Evolutionary conservation across 2,329 filamentous ascomycete genomes (phyloP).

Genomic region (Monosporascus sp.): DNA sequence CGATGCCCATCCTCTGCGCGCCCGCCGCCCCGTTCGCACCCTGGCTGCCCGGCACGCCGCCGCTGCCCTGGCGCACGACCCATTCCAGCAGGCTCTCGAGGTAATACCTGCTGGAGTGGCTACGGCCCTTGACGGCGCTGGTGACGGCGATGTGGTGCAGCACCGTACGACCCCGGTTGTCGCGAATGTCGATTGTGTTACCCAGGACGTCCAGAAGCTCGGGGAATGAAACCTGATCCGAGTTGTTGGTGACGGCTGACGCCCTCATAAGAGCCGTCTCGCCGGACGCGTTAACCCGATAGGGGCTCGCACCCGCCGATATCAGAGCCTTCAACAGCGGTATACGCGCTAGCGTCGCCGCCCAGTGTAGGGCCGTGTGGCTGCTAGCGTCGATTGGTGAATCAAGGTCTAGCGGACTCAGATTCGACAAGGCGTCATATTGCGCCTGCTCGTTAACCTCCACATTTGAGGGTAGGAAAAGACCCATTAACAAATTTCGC

Average conservation of each 20-base stretch:
- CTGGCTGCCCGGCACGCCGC: conserved; percentile 55
- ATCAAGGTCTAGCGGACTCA: conserved; percentile 78
- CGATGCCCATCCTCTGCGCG: conserved; percentile 71
- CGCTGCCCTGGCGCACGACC: conserved; percentile 80
- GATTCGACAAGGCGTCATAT: conserved; percentile 69
- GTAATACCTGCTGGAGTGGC: conserved; percentile 89
- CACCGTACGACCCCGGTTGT: conserved; percentile 84
- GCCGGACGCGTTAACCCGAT: conserved; percentile 79
- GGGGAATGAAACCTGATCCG: conserved; percentile 85
- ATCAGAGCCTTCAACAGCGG: conserved; percentile 77
- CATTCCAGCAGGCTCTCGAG: conserved; percentile 91
- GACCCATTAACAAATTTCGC: conserved; percentile 71
- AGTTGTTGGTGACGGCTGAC: conserved; percentile 87
- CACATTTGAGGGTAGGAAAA: conserved; percentile 71
- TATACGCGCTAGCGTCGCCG: conserved; percentile 83
- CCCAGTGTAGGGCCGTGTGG: conserved; percentile 94
- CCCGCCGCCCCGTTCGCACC: conserved; percentile 28
- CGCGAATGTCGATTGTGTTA: conserved; percentile 82
- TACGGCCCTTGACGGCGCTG: conserved; percentile 89
- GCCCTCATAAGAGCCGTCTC: conserved; percentile 92
- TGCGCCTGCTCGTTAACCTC: conserved; percentile 61
- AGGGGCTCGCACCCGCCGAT: conserved; percentile 77
- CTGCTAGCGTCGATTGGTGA: conserved; percentile 85
- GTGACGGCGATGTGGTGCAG: conserved; percentile 95
- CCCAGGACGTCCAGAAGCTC: conserved; percentile 85